phyloP scores from a whole-genome alignment of 2,329 filamentous ascomycete genomes.

The Fusarium mangiferae region DNA sequence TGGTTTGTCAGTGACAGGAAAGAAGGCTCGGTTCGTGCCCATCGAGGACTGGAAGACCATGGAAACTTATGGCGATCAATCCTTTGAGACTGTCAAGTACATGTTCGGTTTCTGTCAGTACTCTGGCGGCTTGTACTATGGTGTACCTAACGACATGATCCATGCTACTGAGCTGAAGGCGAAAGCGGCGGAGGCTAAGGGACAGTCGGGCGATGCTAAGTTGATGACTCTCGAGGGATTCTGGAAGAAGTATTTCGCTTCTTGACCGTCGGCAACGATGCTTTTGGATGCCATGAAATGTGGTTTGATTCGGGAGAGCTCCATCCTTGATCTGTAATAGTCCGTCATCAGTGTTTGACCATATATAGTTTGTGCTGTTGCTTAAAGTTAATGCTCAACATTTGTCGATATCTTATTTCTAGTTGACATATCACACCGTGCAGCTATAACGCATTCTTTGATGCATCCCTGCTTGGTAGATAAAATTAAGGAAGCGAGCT shows the following conservation, averaged over 20 bases:
- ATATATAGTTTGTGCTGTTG: background rate
- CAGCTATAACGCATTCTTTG: background rate
- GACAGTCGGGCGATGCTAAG: slow-evolving; percentile 29
- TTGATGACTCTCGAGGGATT: slow-evolving; percentile 43
- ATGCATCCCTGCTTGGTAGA: background rate
- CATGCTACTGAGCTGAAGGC: slow-evolving; percentile 45
- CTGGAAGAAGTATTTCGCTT: slow-evolving; percentile 37
- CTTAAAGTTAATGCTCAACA: background rate
- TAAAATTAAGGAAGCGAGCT: background rate
- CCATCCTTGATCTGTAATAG: background rate
- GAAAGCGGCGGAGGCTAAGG: slow-evolving; percentile 43
- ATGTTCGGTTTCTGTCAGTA: slow-evolving; percentile 52
- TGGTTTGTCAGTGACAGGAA: slow-evolving; percentile 42
- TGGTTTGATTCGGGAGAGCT: background rate
- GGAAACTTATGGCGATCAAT: slow-evolving; percentile 46
- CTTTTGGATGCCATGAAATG: too few species aligned
- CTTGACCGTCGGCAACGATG: background rate
- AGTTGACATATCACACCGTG: background rate
- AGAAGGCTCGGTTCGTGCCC: slow-evolving; percentile 46
- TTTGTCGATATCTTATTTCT: background rate
- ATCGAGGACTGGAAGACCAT: slow-evolving; percentile 48
- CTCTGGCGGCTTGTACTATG: slow-evolving; percentile 48
- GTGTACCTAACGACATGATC: slow-evolving; percentile 41
- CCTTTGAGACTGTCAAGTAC: slow-evolving; percentile 50
- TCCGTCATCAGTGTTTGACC: background rate